Evolutionary conservation across 1,284 basidiomycete genomes (phyloP).

Genomic region (Papiliotrema flavescens): DNA sequence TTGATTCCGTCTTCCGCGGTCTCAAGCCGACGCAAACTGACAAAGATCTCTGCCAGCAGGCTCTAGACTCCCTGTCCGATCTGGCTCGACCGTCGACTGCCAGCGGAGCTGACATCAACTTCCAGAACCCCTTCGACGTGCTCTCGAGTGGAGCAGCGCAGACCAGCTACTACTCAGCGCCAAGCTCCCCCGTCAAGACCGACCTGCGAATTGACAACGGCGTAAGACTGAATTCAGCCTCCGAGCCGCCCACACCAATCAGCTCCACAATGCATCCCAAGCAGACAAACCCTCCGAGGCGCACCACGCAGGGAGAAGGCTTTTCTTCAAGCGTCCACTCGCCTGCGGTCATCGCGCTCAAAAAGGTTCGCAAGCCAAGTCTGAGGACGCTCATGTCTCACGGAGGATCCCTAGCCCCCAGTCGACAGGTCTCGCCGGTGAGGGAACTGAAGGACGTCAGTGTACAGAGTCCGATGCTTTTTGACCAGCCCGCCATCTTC

Average conservation of each 20-base stretch:
- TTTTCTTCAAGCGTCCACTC: not conserved
- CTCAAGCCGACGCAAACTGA: not conserved
- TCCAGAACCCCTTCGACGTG: not conserved
- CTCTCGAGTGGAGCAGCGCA: not conserved
- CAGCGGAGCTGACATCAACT: not conserved
- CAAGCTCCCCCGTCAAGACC: not conserved
- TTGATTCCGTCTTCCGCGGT: not conserved
- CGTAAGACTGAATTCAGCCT: not conserved
- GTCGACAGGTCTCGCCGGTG: not conserved
- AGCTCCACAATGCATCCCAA: not conserved
- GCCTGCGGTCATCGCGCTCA: slow-evolving; percentile 9
- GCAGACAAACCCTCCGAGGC: not conserved
- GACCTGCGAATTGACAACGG: not conserved
- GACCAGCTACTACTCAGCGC: not conserved
- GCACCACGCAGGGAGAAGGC: not conserved
- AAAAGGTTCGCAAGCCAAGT: slow-evolving; percentile 25
- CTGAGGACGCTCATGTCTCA: slow-evolving; percentile 25
- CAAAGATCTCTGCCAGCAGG: not conserved
- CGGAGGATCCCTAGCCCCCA: not conserved
- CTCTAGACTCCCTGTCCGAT: not conserved
- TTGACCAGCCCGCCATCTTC: slow-evolving; percentile 15
- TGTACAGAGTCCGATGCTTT: slow-evolving; percentile 18
- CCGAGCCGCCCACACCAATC: not conserved
- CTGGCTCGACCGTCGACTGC: not conserved
- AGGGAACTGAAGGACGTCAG: not conserved